Percentiles rank a stretch among this genome's conserved stretches.
Conservation (phyloP, 805 yeast genomes). For the Wickerhamomyces alni region DNA sequence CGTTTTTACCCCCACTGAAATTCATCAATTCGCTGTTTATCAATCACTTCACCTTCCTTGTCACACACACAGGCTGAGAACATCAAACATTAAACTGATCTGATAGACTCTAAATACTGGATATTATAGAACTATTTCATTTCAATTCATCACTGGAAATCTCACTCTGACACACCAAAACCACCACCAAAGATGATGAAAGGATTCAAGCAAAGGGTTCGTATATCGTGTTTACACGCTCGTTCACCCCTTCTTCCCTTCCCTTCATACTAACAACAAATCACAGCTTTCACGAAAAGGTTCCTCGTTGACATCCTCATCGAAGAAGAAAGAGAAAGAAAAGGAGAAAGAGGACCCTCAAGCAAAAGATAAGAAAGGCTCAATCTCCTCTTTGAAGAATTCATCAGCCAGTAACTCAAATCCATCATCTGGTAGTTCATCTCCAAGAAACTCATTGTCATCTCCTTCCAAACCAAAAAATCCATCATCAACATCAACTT, state of each 20-base stretch:
- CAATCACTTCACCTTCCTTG: too few species aligned
- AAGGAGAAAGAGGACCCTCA: conserved; percentile 21
- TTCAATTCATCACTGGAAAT: background rate
- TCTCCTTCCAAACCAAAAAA: conserved; percentile 14
- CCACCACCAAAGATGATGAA: conserved; percentile 52
- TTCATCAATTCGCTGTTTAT: too few species aligned
- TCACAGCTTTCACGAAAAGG: conserved; percentile 23
- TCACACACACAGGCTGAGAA: too few species aligned
- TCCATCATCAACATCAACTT: conserved; percentile 4
- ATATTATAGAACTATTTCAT: too few species aligned
- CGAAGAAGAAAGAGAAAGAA: conserved; percentile 37
- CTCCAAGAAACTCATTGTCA: conserved; percentile 19
- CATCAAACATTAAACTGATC: too few species aligned
- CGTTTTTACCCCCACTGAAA: too few species aligned
- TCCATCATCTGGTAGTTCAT: conserved; percentile 9
- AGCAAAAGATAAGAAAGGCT: too few species aligned
- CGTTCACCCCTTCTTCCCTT: too few species aligned
- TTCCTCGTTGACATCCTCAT: conserved; percentile 27
- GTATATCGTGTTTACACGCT: conserved; percentile 2
- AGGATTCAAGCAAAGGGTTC: conserved; percentile 60
- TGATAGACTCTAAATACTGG: too few species aligned
- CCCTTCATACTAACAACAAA: conserved; percentile 8
- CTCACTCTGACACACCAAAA: background rate
- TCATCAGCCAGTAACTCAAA: conserved; percentile 4
- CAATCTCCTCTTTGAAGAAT: too few species aligned